phyloP scores from a whole-genome alignment of 2,329 filamentous ascomycete species.

The Metarhizium anisopliae region DNA sequence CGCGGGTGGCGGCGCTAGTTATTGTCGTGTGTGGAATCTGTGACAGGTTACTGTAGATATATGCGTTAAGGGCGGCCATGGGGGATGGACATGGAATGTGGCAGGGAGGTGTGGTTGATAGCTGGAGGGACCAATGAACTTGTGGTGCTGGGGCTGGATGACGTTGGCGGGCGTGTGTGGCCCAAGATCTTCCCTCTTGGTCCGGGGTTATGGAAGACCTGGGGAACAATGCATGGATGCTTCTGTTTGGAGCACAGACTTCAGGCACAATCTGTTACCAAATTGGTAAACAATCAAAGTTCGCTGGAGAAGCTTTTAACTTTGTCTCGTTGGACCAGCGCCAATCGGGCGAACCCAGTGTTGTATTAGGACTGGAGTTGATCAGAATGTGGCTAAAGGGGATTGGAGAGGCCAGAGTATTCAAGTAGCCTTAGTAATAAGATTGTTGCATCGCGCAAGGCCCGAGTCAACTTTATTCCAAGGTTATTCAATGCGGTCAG shows the following conservation, averaged over 20 bases:
- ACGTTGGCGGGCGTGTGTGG: background rate
- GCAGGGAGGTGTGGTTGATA: background rate
- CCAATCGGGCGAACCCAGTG: background rate
- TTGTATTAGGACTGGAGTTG: background rate
- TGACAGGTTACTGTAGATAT: background rate
- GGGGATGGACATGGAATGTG: background rate
- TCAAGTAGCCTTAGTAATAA: background rate
- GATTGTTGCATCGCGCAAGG: background rate
- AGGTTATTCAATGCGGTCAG: background rate
- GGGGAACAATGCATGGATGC: background rate
- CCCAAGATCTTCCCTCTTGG: background rate
- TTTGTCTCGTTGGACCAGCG: background rate
- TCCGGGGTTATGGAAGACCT: background rate
- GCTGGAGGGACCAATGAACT: background rate
- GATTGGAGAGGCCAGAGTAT: background rate
- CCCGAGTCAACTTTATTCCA: background rate
- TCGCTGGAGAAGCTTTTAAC: background rate
- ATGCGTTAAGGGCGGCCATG: background rate
- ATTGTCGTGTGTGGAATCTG: background rate
- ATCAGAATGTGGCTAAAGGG: background rate
- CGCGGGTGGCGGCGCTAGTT: constrained; percentile 2
- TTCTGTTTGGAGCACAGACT: background rate
- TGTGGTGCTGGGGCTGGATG: background rate
- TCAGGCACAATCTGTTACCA: background rate
- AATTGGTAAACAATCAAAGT: background rate